These are phyloP conservation scores for Ogataea kodamae DNA, from an alignment of 805 yeast species.

Conservation along the genomic window DNA sequence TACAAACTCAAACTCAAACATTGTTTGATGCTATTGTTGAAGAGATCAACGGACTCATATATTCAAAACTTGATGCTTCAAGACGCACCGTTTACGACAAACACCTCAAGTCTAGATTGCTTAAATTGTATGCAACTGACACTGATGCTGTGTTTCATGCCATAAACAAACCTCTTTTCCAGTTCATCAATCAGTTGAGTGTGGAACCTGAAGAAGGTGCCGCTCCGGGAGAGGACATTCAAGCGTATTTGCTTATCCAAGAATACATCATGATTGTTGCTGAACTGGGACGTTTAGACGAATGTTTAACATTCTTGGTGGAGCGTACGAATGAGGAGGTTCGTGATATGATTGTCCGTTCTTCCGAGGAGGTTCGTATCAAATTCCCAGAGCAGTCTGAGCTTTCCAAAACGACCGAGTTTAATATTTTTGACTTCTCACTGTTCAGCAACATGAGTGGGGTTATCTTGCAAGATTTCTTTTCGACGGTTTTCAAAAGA, in stretches of 20 bases:
- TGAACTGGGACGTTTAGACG: conserved; percentile 58
- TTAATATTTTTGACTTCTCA: conserved; percentile 17
- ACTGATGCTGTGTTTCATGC: conserved; percentile 26
- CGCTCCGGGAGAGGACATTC: conserved; percentile 25
- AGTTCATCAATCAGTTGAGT: conserved; percentile 33
- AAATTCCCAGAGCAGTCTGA: conserved; percentile 41
- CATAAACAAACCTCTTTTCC: conserved; percentile 34
- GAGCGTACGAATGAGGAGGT: conserved; percentile 60
- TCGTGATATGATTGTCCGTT: conserved; percentile 56
- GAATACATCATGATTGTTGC: conserved; percentile 20
- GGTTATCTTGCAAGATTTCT: conserved; percentile 62
- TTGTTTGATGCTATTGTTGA: conserved; percentile 73
- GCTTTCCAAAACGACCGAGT: conserved; percentile 16
- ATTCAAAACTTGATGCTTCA: conserved; percentile 22
- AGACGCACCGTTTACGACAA: conserved; percentile 31
- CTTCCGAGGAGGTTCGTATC: conserved; percentile 61
- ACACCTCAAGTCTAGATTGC: conserved; percentile 14
- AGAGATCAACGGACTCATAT: conserved; percentile 61
- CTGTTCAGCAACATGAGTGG: conserved; percentile 29
- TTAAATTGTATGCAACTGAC: conserved; percentile 23
- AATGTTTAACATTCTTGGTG: conserved; percentile 50
- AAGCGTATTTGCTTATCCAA: conserved; percentile 21
- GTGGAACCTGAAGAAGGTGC: conserved; percentile 21
- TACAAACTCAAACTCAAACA: conserved; percentile 54
- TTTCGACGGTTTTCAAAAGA: conserved; percentile 65